Evolutionary conservation across 495 filamentous ascomycete species (phyloP), one percentile per base, ranked within the genome.

Genomic region (Podospora pseudopauciseta): DNA sequence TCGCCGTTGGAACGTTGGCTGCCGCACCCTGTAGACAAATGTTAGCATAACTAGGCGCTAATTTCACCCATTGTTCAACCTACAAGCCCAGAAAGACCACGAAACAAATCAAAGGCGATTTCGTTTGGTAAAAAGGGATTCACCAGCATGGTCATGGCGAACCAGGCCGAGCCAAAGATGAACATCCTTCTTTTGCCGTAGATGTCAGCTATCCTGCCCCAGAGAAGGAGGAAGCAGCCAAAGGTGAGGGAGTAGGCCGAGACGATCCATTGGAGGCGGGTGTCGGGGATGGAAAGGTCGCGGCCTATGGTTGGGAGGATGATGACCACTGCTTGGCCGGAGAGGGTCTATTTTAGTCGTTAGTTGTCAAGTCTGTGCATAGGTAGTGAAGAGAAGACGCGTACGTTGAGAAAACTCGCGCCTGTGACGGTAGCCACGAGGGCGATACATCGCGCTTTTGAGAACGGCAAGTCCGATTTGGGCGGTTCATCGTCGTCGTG

Each of bases 161-260:
- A 88, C 72, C 89, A 87, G 20, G 85, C 85, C 70, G 90, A 88
- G 20, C 87, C 87, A 32, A 79, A 78, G 27, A 92, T 85, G 78
- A 92, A 92, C 59, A 93, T 83, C 3, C 77, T 76, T 68, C 89
- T 86, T 66, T 90, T 89, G 32, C 90, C 91, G 70, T 91, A 91
- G 68, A 92, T 86, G 71, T 93, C 91, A 19, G 86, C 88, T 34
- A 93, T 78, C 70, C 88, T 86, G 53, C 91, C 91, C 80, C 90
- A 92, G 64, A 91, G 83, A 15, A 94, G 80, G 34, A 93, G 78
- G 71, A 93, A 90, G 34, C 89, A 86, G 55, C 90, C 91, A 60
- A 89, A 88, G 3, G 87, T 85, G 55, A 93, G 82, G 11, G 83
- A 74, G 66, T 88, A 89, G 0, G 86, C 83, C 0, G 87, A 88